These are phyloP conservation scores for Leersia perrieri DNA, from an alignment of 176 grass and related monocot genomes.

Conservation along the genomic window DNA sequence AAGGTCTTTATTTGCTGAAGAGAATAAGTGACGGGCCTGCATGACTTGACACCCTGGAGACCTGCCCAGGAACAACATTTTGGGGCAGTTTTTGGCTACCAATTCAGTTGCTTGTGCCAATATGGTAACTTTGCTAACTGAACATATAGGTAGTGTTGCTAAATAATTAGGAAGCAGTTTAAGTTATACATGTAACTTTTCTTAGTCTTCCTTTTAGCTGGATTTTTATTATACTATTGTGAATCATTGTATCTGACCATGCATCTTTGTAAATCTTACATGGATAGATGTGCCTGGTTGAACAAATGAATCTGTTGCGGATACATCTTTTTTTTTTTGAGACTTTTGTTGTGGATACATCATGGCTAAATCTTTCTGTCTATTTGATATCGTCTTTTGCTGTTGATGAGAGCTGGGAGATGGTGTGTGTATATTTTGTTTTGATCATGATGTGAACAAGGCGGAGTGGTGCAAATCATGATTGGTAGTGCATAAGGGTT, in stretches of 20 bases:
- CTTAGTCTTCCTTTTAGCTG: constrained; percentile 17
- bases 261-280: constrained; percentile 18
- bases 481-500: no score
- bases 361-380: not conserved
- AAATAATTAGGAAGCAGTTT: constrained; percentile 33
- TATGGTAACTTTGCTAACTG: constrained; percentile 28
- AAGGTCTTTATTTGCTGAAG: constrained; percentile 1
- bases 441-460: no score
- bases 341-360: no score
- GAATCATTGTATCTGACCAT: not conserved
- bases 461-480: no score
- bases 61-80: no score
- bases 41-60: not conserved
- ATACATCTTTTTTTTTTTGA: no score
- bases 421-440: no score
- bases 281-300: not conserved
- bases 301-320: not conserved
- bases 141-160: constrained; percentile 25
- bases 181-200: constrained; percentile 44
- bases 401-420: not conserved
- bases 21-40: not conserved
- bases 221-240: not conserved
- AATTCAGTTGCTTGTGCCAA: not conserved
- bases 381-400: not conserved
- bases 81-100: not conserved